phyloP scores from a whole-genome alignment of 352 stramenopile species.

The Phytophthora pseudosyringae region DNA sequence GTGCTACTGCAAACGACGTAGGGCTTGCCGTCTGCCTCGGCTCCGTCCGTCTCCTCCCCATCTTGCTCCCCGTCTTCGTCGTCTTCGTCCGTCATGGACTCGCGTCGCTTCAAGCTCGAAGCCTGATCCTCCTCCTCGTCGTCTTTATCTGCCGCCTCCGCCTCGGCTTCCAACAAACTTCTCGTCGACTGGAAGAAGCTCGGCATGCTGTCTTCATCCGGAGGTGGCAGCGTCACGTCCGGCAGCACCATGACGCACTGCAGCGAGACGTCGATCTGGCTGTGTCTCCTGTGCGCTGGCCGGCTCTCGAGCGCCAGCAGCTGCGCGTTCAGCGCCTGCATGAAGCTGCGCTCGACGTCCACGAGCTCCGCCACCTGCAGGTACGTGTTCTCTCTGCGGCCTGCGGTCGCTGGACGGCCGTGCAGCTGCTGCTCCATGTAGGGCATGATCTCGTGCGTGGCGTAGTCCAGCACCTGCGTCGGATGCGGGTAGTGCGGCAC shows the following conservation, averaged over 20 bases:
- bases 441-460: conserved; percentile 76
- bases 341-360: conserved; percentile 64
- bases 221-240: conserved; percentile 73
- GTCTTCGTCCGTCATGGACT: conserved; percentile 44
- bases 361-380: conserved; percentile 78
- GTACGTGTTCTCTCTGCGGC: conserved; percentile 42
- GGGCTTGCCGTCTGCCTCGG: conserved; percentile 29
- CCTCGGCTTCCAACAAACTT: conserved; percentile 35
- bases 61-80: conserved; percentile 20
- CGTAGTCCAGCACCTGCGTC: conserved; percentile 73
- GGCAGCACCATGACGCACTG: conserved; percentile 82
- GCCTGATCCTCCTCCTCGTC: conserved; percentile 23
- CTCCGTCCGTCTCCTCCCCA: conserved; percentile 13
- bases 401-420: neutral
- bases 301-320: conserved; percentile 61
- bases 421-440: conserved; percentile 59
- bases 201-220: conserved; percentile 51
- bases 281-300: conserved; percentile 65
- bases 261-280: conserved; percentile 77
- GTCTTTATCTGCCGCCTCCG: conserved; percentile 13
- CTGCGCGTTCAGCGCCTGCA: conserved; percentile 70
- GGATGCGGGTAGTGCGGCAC: conserved; percentile 76
- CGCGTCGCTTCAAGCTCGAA: conserved; percentile 15
- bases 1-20: conserved; percentile 37
- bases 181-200: conserved; percentile 53